Conservation (phyloP, 352 stramenopile species). For the Globisporangium recalcitrans region DNA sequence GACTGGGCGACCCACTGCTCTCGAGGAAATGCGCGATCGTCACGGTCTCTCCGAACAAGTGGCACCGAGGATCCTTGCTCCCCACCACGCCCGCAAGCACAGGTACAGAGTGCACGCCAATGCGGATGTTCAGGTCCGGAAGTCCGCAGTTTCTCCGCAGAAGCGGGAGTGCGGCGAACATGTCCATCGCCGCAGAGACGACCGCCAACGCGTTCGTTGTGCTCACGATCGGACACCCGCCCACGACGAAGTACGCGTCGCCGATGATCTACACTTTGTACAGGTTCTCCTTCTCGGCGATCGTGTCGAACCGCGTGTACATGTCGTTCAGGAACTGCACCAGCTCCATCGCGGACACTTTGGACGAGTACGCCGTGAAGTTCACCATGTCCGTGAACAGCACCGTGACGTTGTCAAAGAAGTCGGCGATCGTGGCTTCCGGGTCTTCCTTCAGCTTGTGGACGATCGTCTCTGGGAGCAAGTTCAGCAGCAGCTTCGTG, state of each 20-base stretch:
- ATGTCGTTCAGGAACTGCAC: conserved; percentile 88
- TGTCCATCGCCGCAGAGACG: conserved; percentile 69
- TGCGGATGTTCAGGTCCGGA: conserved; percentile 79
- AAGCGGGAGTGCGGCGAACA: conserved; percentile 57
- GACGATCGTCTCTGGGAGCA: conserved; percentile 82
- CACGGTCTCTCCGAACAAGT: conserved; percentile 83
- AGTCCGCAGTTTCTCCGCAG: conserved; percentile 71
- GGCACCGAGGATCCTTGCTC: conserved; percentile 76
- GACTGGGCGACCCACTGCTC: conserved; percentile 62
- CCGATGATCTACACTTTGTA: conserved; percentile 91
- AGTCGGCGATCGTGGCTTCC: conserved; percentile 74
- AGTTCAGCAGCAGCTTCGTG: conserved; percentile 71
- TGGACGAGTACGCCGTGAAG: conserved; percentile 79
- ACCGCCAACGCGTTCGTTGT: conserved; percentile 63
- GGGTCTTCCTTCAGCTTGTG: conserved; percentile 80
- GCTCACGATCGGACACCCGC: conserved; percentile 56
- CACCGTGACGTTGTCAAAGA: conserved; percentile 83
- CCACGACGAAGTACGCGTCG: conserved; percentile 84
- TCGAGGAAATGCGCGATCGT: conserved; percentile 83
- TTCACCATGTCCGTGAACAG: conserved; percentile 86
- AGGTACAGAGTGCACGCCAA: conserved; percentile 78
- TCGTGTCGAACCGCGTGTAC: conserved; percentile 85
- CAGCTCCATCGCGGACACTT: conserved; percentile 78
- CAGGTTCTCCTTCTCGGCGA: conserved; percentile 78
- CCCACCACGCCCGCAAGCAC: conserved; percentile 84